Evolutionary conservation across 2,329 filamentous ascomycete species (phyloP), one percentile per base, ranked within the genome.

Genomic region (Botrytis squamosa): DNA sequence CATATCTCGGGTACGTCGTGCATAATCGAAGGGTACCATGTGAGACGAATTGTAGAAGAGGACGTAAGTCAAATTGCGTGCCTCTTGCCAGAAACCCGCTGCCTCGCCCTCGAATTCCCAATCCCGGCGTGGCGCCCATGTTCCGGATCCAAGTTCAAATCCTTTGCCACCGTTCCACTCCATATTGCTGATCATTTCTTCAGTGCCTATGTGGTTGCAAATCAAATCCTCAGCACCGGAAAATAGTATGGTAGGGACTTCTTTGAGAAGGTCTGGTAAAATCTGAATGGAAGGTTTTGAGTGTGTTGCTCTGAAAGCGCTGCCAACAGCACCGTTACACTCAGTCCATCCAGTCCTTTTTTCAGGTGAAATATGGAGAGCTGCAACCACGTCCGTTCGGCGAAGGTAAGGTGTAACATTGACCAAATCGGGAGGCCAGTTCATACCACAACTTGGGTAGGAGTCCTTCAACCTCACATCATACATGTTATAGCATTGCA

Each of bases 1-100:
- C 96, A 99, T 99, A 82, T 98, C 96, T 75, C 95, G 90, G 33
- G 91, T 92, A 75, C 94, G 91, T 66, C 94, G 90, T 1, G 95
- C 91, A 79, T 92, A 93, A 83, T 99, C 95, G 80, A 96, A 98
- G 0, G 96, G 97, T 1, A 99, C 96, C 96, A 99, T 99, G 83
- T 99, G 96, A 68, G 93, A 97, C 25, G 94, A 91, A 82, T 99
- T 97, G 85, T 97, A 93, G 84, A 98, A 97, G 59, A 97, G 87
- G 46, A 99, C 91, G 81, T 99, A 99, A 0, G 96, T 98, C 75
- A 99, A 84, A 83, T 99, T 99, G 77, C 97, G 91, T 2, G 96
- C 95, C 81, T 94, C 90, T 83, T 99, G 97, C 86, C 95, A 99
- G 80, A 97, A 93, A 38, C 96, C 96, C 5, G 95, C 95, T 1